Base-by-base conservation (phyloP, 2,329 filamentous ascomycete species). In the Fusarium tanahbumbuense region DNA sequence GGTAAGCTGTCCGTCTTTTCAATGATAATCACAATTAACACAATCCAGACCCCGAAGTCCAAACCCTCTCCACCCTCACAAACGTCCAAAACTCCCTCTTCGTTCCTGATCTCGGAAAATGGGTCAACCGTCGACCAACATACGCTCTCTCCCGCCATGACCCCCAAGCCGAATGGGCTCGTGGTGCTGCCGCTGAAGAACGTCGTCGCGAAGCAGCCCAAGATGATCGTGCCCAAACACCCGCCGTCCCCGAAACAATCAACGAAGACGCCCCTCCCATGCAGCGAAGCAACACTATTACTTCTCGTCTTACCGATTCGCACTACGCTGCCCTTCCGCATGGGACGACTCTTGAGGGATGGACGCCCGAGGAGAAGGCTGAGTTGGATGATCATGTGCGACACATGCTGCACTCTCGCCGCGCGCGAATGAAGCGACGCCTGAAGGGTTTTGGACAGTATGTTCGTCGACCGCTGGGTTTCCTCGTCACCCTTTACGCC, bases 81-180 rank as follows among this genome's bases (percentile, higher is more conserved):
- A 97, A 97, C 75, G 90, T 97, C 22, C 93, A 97, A 75, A 97
- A 97, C 77, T 96, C 93, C 0, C 87, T 97, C 12, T 97, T 97
- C 79, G 83, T 97, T 3, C 93, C 93, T 0, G 91, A 94, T 70
- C 83, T 97, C n/a, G 93, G 93, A 42, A 83, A 85, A 62, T 89
- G 89, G 73, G 73, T 97, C 52, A 96, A 97, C 75, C 87, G 93
- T 50, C 86, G 90, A 64, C 93, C 93, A 2, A 94, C 92, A 1
- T 97, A 96, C 77, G 88, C 88, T 44, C 83, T 96, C 10, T 89
- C 89, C 8, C 85, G 86, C 23, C 81, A 81, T 46, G 71, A 77
- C 7, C 56, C 73, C 28, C 63, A 77, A 32, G 71, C 66, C 16
- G 61, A 70, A 11, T 73, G 71, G 73, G 74, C 74, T 8, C 56